Evolutionary conservation across 495 filamentous ascomycete genomes (phyloP), one percentile per base, ranked within the genome.

Genomic region (Lepraria neglecta): DNA sequence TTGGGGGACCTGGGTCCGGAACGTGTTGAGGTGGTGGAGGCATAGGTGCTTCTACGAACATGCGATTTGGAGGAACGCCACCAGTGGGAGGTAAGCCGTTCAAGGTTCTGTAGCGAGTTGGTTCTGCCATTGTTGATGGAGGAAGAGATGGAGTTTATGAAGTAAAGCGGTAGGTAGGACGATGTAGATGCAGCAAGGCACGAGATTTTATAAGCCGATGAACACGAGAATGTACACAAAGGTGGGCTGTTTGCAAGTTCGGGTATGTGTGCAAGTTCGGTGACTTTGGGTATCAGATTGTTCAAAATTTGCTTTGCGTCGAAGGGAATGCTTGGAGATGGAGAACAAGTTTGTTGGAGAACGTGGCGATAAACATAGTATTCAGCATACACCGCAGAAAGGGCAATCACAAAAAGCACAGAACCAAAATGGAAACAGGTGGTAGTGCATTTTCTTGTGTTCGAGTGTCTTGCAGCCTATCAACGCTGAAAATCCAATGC

Each of bases 31-130:
- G 42, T 15, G 62, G 53, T 47, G 61, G 65, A 48, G 44, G 56
- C 47, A 46, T 42, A 19, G 35, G 12, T 24, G 64, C 14, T 19
- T 55, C 50, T 7, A 24, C 40, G 19, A 60, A 58, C 21, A 38
- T 27, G 15, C 40, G 54, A 44, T 59, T 51, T 7, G 67, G 64
- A 52, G 67, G 64, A 19, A 69, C 46, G 1, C 61, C 58, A 12
- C 47, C 62, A 31, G 60, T 63, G 6, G 67, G 67, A 27, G 59
- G 48, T 24, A 56, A 24, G 3, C 65, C 65, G 21, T 30, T 61
- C 27, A 69, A 50, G 3, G 67, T 69, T 11, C 64, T 5, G 52
- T 56, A 65, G n/a, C 43, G 6, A 14, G 24, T 58, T 51, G 42
- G 19, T 61, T 31, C 53, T 21, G 30, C 10, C 61, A 64, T 51